Evolutionary conservation across 352 stramenopile genomes (phyloP), one percentile per base, ranked within the genome.

Genomic region (Pilasporangium apinafurcum): DNA sequence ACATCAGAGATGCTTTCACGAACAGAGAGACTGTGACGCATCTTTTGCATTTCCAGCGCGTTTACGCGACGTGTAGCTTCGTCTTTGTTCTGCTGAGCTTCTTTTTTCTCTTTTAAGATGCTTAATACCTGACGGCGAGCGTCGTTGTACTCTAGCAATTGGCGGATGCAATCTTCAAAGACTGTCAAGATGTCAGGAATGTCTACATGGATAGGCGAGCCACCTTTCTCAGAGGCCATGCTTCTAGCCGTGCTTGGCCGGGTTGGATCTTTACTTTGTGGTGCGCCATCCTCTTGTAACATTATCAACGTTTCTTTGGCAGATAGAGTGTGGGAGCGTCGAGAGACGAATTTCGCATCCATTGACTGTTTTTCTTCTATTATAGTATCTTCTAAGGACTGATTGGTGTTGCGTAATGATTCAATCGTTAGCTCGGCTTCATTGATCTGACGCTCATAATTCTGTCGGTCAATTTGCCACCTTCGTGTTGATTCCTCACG

Each of bases 31-130:
- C 74, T 89, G 40, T 87, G 74, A 0, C 81, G 68, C 51, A 92
- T 57, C 44, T 85, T 86, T 26, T 89, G 68, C 78, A 92, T 88
- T 50, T 92, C 78, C n/a, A 92, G 48, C 3, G 73, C 70, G 27
- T 69, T 88, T 18, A 87, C 47, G 12, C 77, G 77, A 4, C 56
- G 56, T 21, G 56, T 52, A 0, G 72, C 72, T 43, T 87, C 76
- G 13, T 64, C 67, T 18, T 79, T 79, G 38, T 60, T 78, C 0
- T 71, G 60, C 40, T 86, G 59, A 0, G 76, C 67, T 7, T 65
- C 57, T 34, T 86, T 76, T 45, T 86, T 89, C 17, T 78, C 73
- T 24, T 79, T 78, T 1, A 88, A 48, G 16, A 92, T 59, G 17
- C 63, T 56, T 22, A 83, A 56, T 35, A 92, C 68, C 33, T 92